Evolutionary conservation across 2,329 filamentous ascomycete genomes (phyloP).

Genomic region (Fusarium nurragi): DNA sequence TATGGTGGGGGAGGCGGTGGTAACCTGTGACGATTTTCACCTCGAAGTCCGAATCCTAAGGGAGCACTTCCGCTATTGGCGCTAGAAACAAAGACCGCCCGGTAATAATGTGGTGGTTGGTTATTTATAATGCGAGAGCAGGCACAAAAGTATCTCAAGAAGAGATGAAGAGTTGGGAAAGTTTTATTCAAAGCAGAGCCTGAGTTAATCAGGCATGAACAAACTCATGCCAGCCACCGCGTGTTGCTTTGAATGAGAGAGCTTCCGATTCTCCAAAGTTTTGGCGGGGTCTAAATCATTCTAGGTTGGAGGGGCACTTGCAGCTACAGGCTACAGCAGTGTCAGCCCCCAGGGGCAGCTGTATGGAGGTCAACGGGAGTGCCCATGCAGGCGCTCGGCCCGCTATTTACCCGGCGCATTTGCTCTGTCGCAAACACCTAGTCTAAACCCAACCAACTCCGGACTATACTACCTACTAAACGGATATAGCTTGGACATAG

Average conservation of each 20-base stretch:
- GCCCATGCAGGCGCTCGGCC: conserved; percentile 1
- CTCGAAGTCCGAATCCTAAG: conserved; percentile 18
- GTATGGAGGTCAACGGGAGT: no score
- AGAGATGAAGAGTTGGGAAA: not conserved
- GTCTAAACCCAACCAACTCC: not conserved
- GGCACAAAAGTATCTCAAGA: not conserved
- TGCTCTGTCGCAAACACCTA: not conserved
- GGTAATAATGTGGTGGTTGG: not conserved
- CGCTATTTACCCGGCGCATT: conserved; percentile 47
- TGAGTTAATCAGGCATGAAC: conserved; percentile 24
- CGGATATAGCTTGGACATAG: not conserved
- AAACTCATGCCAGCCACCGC: conserved; percentile 21
- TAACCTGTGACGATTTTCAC: conserved; percentile 28
- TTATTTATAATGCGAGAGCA: not conserved
- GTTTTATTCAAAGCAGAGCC: conserved; percentile 11
- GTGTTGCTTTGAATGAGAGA: conserved; percentile 8
- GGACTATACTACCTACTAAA: not conserved
- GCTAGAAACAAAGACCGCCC: conserved; percentile 8
- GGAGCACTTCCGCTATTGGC: conserved; percentile 12
- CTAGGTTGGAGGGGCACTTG: conserved; percentile 46
- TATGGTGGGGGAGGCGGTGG: conserved; percentile 25
- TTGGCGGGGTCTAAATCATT: conserved; percentile 46
- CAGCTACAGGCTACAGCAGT: conserved; percentile 13
- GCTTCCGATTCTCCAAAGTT: conserved; percentile 30
- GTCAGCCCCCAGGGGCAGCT: conserved; percentile 14